These are phyloP conservation scores for Trifolium subterraneum DNA, from an alignment of 306 rosid species.

Conservation along the genomic window DNA sequence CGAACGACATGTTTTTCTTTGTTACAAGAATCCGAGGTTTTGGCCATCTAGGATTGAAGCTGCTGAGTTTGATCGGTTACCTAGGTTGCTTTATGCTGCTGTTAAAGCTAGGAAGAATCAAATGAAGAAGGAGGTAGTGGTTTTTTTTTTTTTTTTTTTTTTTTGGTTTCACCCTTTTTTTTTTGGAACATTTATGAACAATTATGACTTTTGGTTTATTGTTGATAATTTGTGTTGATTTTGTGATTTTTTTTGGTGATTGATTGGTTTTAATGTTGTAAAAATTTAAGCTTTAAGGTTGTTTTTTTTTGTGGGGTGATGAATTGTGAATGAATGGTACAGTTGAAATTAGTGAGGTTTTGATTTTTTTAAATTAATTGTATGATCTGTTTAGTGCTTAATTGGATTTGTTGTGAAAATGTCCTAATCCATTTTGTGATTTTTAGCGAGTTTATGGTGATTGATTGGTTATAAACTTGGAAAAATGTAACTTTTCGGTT, in stretches of 20 bases:
- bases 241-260: background rate
- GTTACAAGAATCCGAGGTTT: conserved; percentile 81
- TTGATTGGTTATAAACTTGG: conserved; percentile 4
- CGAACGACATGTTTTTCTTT: conserved; percentile 78
- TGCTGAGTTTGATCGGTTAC: conserved; percentile 94
- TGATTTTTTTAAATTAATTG: background rate
- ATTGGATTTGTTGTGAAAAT: background rate
- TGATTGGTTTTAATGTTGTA: conserved; percentile 7
- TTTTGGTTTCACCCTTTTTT: background rate
- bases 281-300: conserved; percentile 5
- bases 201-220: background rate
- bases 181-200: background rate
- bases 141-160: background rate
- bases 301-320: background rate
- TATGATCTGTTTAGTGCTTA: conserved; percentile 22
- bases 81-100: conserved; percentile 87
- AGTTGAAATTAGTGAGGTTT: background rate
- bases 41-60: conserved; percentile 98
- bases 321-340: background rate
- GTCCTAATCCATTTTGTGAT: background rate
- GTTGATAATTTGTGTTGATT: background rate
- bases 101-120: conserved; percentile 69
- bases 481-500: background rate
- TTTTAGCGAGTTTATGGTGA: background rate
- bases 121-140: conserved; percentile 73